These are phyloP conservation scores for Globisporangium sylvaticum DNA, from an alignment of 352 stramenopile genomes.

Conservation along the genomic window DNA sequence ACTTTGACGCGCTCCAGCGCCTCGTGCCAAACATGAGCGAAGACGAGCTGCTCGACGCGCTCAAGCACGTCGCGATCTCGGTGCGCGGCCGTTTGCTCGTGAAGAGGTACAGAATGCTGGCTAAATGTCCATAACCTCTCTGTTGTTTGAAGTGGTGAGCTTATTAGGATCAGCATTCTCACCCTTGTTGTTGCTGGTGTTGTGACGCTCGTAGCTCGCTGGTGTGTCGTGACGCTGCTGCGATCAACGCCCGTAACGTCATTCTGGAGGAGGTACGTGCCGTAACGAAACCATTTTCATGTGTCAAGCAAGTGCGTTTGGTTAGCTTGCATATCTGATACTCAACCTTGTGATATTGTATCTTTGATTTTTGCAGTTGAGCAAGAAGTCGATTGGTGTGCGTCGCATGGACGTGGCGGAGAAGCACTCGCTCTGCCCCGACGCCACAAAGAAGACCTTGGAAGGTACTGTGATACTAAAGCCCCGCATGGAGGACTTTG, in stretches of 20 bases:
- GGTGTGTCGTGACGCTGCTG: constrained; percentile 30
- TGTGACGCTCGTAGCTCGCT: constrained; percentile 19
- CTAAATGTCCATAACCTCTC: too few relatives aligned
- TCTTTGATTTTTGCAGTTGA: constrained; percentile 20
- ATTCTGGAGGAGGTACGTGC: constrained; percentile 48
- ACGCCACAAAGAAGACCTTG: constrained; percentile 43
- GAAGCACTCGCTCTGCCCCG: constrained; percentile 34
- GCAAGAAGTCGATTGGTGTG: constrained; percentile 31
- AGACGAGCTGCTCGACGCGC: constrained; percentile 34
- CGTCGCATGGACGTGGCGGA: constrained; percentile 44
- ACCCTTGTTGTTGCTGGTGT: not conserved
- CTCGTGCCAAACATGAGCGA: constrained; percentile 36
- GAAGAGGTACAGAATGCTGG: too few relatives aligned
- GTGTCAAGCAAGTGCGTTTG: not conserved
- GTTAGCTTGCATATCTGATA: not conserved
- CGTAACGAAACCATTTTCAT: not conserved
- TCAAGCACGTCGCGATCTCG: constrained; percentile 40
- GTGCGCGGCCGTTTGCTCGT: constrained; percentile 39
- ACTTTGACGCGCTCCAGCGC: constrained; percentile 41
- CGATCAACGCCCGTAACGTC: constrained; percentile 30
- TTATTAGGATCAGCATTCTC: too few relatives aligned
- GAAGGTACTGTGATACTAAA: constrained; percentile 23
- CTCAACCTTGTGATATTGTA: not conserved
- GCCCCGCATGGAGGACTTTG: too few relatives aligned
- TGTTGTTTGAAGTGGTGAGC: too few relatives aligned